These are phyloP conservation scores for Angophora floribunda DNA, from an alignment of 345 rosid genomes.

Conservation along the genomic window DNA sequence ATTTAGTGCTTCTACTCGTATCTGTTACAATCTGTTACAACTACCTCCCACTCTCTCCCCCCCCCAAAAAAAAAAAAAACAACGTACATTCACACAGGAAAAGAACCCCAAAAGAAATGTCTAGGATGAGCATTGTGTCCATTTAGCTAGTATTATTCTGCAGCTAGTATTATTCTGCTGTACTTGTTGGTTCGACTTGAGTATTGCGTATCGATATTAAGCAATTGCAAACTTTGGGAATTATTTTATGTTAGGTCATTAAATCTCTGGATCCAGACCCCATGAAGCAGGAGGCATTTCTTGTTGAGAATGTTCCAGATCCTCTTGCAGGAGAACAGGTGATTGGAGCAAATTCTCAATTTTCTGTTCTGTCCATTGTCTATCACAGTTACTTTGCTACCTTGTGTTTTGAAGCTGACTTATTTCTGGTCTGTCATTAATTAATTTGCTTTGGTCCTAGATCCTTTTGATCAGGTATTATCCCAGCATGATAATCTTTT, in stretches of 20 bases:
- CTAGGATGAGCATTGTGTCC: not conserved
- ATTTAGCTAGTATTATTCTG: not conserved
- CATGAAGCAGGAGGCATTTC: constrained; percentile 53
- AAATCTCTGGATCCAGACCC: constrained; percentile 55
- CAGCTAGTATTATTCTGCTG: not conserved
- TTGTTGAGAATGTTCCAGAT: constrained; percentile 77
- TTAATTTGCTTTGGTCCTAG: not conserved
- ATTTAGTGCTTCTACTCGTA: not conserved
- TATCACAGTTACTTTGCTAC: not conserved
- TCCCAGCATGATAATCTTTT: not conserved
- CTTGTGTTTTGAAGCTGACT: not conserved
- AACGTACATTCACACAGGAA: not conserved
- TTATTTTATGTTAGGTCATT: constrained; percentile 34
- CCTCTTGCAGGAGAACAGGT: constrained; percentile 96
- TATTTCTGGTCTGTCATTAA: not conserved
- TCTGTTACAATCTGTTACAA: not conserved
- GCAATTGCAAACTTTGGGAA: not conserved
- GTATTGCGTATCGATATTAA: not conserved
- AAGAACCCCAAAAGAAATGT: not conserved
- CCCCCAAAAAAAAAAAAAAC: not conserved
- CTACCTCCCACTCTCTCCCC: too few relatives aligned
- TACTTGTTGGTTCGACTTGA: not conserved
- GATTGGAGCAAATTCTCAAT: not conserved
- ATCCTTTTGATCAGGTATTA: not conserved
- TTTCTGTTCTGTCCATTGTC: not conserved